These are phyloP conservation scores for Podaxis sp. DNA, from an alignment of 768 basidiomycete species.

Conservation along the genomic window DNA sequence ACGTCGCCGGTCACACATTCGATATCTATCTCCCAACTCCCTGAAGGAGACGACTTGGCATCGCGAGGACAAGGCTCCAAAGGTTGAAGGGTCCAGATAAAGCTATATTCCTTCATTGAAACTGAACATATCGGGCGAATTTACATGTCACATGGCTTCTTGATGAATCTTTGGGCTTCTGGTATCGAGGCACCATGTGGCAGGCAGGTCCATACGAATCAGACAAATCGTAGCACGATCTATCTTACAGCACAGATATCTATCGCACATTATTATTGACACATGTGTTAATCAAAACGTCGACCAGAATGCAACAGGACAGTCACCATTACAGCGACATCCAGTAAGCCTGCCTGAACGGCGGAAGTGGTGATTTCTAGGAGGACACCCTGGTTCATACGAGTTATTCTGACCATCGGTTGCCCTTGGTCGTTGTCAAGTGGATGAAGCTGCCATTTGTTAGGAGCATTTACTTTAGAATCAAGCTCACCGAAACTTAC, in stretches of 20 bases:
- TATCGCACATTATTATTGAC: not conserved
- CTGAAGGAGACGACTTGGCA: not conserved
- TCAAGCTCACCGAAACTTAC: conserved; percentile 12
- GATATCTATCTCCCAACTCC: not conserved
- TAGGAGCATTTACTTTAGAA: not conserved
- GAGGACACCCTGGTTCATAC: conserved; percentile 10
- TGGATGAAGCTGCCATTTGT: conserved; percentile 9
- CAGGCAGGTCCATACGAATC: not conserved
- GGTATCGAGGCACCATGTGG: not conserved
- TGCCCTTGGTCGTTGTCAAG: conserved; percentile 11
- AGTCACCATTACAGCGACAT: conserved; percentile 18
- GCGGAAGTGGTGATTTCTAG: conserved; percentile 18
- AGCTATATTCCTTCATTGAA: not conserved
- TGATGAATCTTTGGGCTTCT: not conserved
- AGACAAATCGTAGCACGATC: not conserved
- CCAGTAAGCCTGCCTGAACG: conserved; percentile 18
- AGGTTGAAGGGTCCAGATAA: not conserved
- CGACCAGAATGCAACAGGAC: conserved; percentile 20
- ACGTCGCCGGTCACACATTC: not conserved
- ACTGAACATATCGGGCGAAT: too few species aligned
- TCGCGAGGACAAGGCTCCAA: not conserved
- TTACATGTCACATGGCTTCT: too few species aligned
- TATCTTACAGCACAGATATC: not conserved
- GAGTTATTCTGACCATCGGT: conserved; percentile 17
- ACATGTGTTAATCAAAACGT: conserved; percentile 16